Evolutionary conservation across 2,329 filamentous ascomycete genomes (phyloP).

Genomic region (Penicillium hesseltinei): DNA sequence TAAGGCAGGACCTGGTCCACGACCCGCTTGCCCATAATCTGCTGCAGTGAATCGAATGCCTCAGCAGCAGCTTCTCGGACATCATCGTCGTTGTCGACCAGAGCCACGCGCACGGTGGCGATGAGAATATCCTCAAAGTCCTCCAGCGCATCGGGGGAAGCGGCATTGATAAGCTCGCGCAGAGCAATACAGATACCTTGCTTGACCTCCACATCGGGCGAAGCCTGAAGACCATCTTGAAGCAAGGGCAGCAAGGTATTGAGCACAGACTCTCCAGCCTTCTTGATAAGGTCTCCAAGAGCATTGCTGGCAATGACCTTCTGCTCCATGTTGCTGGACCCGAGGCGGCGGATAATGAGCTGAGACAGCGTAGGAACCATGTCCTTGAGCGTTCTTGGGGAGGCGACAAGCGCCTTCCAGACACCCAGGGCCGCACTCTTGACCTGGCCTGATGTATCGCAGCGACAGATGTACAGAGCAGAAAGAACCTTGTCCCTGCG

Average conservation of each 20-base stretch:
- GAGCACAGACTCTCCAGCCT: constrained; percentile 90
- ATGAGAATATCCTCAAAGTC: constrained; percentile 95
- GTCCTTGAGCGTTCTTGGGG: constrained; percentile 88
- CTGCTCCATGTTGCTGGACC: constrained; percentile 96
- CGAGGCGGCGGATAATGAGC: constrained; percentile 87
- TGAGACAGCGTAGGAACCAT: constrained; percentile 92
- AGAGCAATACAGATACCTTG: constrained; percentile 97
- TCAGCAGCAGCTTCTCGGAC: constrained; percentile 95
- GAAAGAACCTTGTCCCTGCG: constrained; percentile 96
- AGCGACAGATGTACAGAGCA: constrained; percentile 95
- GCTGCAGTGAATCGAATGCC: constrained; percentile 92
- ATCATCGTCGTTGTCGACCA: constrained; percentile 84
- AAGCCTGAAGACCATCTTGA: constrained; percentile 83
- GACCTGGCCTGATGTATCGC: constrained; percentile 90
- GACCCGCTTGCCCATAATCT: constrained; percentile 87
- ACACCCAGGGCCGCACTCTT: constrained; percentile 86
- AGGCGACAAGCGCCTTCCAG: constrained; percentile 95
- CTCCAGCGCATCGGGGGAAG: constrained; percentile 82
- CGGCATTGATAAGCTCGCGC: constrained; percentile 86
- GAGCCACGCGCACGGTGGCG: constrained; percentile 85
- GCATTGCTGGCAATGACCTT: constrained; percentile 98
- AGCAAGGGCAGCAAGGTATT: constrained; percentile 84
- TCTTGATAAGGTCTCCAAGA: constrained; percentile 92
- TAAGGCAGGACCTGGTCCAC: constrained; percentile 94
- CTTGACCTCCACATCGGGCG: constrained; percentile 86